Base-by-base conservation (phyloP, 2,329 filamentous ascomycete species). In the Pseudogymnoascus sp. region DNA sequence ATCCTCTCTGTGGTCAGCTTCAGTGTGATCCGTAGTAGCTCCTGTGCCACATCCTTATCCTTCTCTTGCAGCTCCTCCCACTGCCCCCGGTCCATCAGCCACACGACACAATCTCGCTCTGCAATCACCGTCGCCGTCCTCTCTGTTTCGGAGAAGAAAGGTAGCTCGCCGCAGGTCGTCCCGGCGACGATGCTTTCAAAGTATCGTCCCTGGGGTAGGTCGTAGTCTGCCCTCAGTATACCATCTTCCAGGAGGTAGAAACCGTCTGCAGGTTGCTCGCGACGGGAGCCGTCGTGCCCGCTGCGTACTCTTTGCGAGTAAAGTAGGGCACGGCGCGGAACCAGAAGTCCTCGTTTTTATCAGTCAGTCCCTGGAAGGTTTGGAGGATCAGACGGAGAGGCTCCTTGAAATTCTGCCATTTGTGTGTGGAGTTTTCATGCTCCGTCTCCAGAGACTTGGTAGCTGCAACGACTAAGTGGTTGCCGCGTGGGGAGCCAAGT, bases 1-100 rank as follows among this genome's bases (percentile, higher is more conserved):
- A 97, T 96, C 68, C 95, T 83, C 81, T 99, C 95, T 63, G 89
- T 96, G 43, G 93, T 97, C 73, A 99, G 76, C 80, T 96, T 97
- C 72, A 99, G 75, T n/a, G 89, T 90, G 60, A 97, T 87, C 70
- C 87, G 88, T 73, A 99, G 75, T 70, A 99, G 72, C 76, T 99
- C 95, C 70, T 85, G 83, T 58, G 91, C 91, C 63, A 97, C 86
- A 41, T 91, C 90, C 0, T 86, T 83, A 69, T 96, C 83, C 62
- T 87, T 80, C 64, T 79, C 79, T 74, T 96, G 90, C 65, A 97
- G 73, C 70, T 79, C 82, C 61, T 80, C 79, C 90, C 93, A 99
- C 61, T 81, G 81, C 52, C 87, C 83, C 11, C 79, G 77, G 63
- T 88, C 88, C 77, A 99, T 83, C 65, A 88, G 76, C 95, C 95